A percentile compares a stretch with the other conserved stretches of the same genome.
Conservation (phyloP, 306 rosid species). For the Inga laurina region DNA sequence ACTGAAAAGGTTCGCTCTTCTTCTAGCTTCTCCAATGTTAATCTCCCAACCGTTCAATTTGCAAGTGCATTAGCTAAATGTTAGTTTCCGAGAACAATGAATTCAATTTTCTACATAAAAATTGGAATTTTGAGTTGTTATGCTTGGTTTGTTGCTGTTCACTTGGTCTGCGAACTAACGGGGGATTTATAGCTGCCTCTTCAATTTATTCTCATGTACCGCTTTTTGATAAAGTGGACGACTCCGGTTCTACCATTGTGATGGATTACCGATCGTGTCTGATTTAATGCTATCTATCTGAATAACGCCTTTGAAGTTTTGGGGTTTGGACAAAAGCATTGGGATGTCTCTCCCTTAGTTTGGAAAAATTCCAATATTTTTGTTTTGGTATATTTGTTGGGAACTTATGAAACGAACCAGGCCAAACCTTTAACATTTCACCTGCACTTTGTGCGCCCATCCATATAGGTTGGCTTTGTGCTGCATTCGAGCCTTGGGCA, state of each 20-base stretch:
- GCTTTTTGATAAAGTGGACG: background rate
- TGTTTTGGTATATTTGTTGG: background rate
- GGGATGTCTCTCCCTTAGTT: background rate
- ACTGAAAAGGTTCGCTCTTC: slow-evolving; percentile 74
- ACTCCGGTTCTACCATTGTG: background rate
- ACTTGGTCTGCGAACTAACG: background rate
- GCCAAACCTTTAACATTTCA: background rate
- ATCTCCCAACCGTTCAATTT: background rate
- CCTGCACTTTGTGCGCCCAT: background rate
- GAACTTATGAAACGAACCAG: background rate
- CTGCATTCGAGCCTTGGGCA: background rate
- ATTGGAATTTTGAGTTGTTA: background rate
- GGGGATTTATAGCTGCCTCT: background rate
- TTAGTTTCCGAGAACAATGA: slow-evolving; percentile 3
- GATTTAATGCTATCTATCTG: background rate
- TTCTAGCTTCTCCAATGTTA: background rate
- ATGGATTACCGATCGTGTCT: background rate
- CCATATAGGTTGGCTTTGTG: background rate
- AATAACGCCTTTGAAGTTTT: background rate
- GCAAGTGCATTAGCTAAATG: background rate
- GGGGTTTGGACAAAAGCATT: background rate
- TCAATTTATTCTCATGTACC: background rate
- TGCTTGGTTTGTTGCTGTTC: background rate
- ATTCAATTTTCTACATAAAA: background rate
- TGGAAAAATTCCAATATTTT: background rate